These are phyloP conservation scores for Erucastrum elatum DNA, from an alignment of 345 rosid species.

Conservation along the genomic window DNA sequence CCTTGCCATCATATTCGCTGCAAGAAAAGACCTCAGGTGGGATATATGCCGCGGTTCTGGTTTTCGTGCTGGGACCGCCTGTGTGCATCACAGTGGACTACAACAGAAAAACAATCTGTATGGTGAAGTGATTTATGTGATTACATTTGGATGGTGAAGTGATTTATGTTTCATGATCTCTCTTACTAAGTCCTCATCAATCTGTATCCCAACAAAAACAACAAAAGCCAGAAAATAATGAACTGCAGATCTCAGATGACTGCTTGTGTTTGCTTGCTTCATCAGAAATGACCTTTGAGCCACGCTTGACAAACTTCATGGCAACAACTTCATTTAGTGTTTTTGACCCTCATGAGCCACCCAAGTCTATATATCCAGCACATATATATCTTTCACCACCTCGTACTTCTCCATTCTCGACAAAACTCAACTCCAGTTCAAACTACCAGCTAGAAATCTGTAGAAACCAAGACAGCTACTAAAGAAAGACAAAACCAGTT, in stretches of 20 bases:
- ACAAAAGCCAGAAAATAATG: neutral
- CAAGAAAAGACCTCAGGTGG: conserved; percentile 79
- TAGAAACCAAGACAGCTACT: neutral
- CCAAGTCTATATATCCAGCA: conserved; percentile 89
- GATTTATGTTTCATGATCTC: conserved; percentile 88
- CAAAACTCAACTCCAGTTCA: conserved; percentile 6
- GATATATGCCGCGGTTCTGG: conserved; percentile 81
- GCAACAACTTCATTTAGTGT: conserved; percentile 80
- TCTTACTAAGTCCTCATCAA: conserved; percentile 76
- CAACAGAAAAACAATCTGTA: conserved; percentile 19
- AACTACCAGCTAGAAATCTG: conserved; percentile 17
- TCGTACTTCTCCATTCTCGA: conserved; percentile 79
- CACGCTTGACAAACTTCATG: conserved; percentile 92
- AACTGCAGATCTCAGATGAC: neutral
- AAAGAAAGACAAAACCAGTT: neutral
- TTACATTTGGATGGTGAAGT: conserved; percentile 80
- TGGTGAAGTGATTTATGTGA: too few species aligned
- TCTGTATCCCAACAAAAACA: neutral
- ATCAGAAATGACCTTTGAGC: conserved; percentile 54
- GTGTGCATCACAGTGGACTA: conserved; percentile 72
- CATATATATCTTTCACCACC: conserved; percentile 76
- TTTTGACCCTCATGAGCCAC: conserved; percentile 79
- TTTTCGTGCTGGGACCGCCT: conserved; percentile 52
- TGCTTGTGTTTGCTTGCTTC: neutral
- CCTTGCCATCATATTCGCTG: conserved; percentile 88